A percentile compares a stretch with the other conserved stretches of the same genome.
Evolutionary conservation across 768 basidiomycete species (phyloP).

Genomic region (Xerocomellus intermedius): DNA sequence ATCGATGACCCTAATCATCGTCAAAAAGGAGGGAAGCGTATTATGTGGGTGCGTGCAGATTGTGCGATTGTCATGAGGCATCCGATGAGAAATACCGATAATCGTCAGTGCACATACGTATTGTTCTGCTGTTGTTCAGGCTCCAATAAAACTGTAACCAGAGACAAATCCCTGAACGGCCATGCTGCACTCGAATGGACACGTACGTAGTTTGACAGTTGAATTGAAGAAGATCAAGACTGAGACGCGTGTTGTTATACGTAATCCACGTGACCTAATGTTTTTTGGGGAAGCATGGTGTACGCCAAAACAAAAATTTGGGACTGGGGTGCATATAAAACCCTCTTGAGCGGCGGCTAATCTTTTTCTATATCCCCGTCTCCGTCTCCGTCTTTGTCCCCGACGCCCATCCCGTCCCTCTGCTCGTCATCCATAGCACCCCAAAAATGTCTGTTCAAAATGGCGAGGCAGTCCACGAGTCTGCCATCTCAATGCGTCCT

Average conservation of each 20-base stretch:
- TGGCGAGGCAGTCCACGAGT: conserved; percentile 29
- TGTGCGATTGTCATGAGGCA: conserved; percentile 12
- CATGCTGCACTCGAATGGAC: background rate
- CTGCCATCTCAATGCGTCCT: conserved; percentile 37
- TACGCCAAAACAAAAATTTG: conserved; percentile 30
- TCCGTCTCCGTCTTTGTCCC: background rate
- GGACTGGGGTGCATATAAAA: conserved; percentile 32
- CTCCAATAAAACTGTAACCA: background rate
- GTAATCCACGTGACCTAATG: conserved; percentile 29
- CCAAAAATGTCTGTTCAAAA: conserved; percentile 33
- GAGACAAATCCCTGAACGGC: background rate
- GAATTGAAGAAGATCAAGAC: background rate
- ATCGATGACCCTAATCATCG: conserved; percentile 23
- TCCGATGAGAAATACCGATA: background rate
- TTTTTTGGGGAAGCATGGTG: conserved; percentile 28
- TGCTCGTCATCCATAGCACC: conserved; percentile 5
- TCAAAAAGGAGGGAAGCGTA: background rate
- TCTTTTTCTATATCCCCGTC: conserved; percentile 9
- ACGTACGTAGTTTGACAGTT: background rate
- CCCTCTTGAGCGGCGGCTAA: background rate
- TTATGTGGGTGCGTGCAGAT: conserved; percentile 11
- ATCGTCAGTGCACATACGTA: background rate
- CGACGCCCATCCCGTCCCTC: background rate
- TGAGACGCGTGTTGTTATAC: conserved; percentile 12
- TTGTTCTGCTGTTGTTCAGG: background rate